Conservation (phyloP, 2,329 filamentous ascomycete genomes). For the Cryoendolithus antarcticus region DNA sequence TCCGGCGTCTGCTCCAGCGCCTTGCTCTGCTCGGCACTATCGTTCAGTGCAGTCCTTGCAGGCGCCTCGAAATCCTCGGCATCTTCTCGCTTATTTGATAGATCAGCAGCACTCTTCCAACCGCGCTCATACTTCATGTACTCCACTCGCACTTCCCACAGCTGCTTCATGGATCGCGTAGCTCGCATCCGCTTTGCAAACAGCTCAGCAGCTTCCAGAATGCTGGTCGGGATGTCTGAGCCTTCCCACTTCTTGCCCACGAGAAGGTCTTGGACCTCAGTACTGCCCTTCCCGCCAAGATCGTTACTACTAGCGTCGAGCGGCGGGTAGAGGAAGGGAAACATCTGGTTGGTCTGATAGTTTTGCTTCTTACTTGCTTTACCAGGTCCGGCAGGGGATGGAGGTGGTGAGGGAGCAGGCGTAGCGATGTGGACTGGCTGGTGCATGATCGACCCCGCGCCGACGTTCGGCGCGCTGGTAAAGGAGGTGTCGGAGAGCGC, state of each 20-base stretch:
- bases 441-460: slow-evolving; percentile 64
- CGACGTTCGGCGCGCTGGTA: slow-evolving; percentile 36
- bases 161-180: slow-evolving; percentile 77
- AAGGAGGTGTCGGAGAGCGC: slow-evolving; percentile 22
- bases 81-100: slow-evolving; percentile 15
- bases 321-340: slow-evolving; percentile 93
- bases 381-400: slow-evolving; percentile 69
- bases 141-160: slow-evolving; percentile 86
- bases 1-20: slow-evolving; percentile 14
- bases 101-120: slow-evolving; percentile 51
- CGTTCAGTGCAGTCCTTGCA: slow-evolving; percentile 16
- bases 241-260: slow-evolving; percentile 84
- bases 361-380: slow-evolving; percentile 98
- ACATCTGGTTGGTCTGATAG: slow-evolving; percentile 98
- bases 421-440: slow-evolving; percentile 98
- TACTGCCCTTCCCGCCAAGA: slow-evolving; percentile 76
- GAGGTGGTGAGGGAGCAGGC: slow-evolving; percentile 86
- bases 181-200: slow-evolving; percentile 86
- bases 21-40: slow-evolving; percentile 21
- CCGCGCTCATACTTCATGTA: slow-evolving; percentile 89
- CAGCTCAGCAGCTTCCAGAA: slow-evolving; percentile 84
- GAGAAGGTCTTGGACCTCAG: slow-evolving; percentile 64
- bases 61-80: slow-evolving; percentile 24
- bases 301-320: slow-evolving; percentile 80
- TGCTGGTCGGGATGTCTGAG: slow-evolving; percentile 83